Evolutionary conservation across 176 grass and related monocot species (phyloP).

Genomic region (Carex scoparia): DNA sequence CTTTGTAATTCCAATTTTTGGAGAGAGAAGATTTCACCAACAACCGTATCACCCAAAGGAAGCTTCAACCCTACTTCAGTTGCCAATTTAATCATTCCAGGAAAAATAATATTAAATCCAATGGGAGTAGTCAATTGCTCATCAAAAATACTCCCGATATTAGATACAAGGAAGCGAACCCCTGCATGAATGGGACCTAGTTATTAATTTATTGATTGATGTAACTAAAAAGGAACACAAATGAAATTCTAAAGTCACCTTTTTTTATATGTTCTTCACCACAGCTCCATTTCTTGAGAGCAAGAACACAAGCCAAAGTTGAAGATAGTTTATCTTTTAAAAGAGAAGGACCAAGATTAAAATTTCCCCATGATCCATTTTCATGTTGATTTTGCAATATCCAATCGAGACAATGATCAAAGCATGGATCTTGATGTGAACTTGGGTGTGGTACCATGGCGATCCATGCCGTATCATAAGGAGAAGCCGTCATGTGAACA

Average conservation of each 20-base stretch:
- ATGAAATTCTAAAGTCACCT: conserved; percentile 31
- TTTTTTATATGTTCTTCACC: conserved; percentile 50
- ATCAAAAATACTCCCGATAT: conserved; percentile 42
- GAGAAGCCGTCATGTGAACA: conserved; percentile 28
- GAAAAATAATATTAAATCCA: conserved; percentile 70
- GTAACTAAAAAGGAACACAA: background rate
- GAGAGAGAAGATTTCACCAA: conserved; percentile 23
- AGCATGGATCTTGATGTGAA: conserved; percentile 35
- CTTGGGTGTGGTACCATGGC: conserved; percentile 60
- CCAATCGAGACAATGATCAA: conserved; percentile 64
- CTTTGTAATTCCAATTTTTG: conserved; percentile 51
- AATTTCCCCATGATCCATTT: conserved; percentile 59
- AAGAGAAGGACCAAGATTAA: conserved; percentile 4
- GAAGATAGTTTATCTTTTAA: conserved; percentile 44
- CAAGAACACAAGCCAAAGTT: conserved; percentile 67
- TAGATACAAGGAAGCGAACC: conserved; percentile 45
- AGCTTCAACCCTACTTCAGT: conserved; percentile 44
- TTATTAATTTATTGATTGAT: background rate
- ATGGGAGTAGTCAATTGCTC: conserved; percentile 37
- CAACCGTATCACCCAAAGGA: conserved; percentile 25
- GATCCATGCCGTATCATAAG: conserved; percentile 79
- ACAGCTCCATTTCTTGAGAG: conserved; percentile 60
- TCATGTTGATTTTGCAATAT: conserved; percentile 53
- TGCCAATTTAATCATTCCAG: conserved; percentile 50
- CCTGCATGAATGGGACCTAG: conserved; percentile 29